phyloP scores from a whole-genome alignment of 345 rosid genomes.

The Gossypium raimondii region DNA sequence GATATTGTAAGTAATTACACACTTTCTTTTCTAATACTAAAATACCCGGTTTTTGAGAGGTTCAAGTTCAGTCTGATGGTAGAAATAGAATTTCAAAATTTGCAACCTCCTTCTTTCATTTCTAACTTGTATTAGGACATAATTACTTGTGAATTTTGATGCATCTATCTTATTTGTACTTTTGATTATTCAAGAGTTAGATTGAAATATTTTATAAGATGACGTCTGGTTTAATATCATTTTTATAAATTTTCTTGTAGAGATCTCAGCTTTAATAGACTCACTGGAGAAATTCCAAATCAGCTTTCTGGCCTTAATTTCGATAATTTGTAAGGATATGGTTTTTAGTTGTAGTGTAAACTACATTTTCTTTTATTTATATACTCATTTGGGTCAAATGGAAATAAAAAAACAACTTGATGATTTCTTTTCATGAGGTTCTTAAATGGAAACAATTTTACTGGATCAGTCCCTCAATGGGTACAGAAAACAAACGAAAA shows the following conservation, averaged over 20 bases:
- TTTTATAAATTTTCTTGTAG: slow-evolving; percentile 15
- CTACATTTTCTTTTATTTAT: background rate
- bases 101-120: too few species aligned
- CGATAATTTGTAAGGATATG: slow-evolving; percentile 10
- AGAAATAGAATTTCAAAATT: too few species aligned
- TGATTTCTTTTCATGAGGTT: slow-evolving; percentile 18
- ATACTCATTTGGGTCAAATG: background rate
- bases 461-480: slow-evolving; percentile 28
- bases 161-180: background rate
- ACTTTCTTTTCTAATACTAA: too few species aligned
- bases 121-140: too few species aligned
- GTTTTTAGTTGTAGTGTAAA: background rate
- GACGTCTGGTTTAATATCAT: too few species aligned
- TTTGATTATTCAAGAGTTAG: background rate
- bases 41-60: too few species aligned
- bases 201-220: slow-evolving; percentile 16
- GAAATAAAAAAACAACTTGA: too few species aligned
- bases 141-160: too few species aligned
- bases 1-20: slow-evolving; percentile 36
- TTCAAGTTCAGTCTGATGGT: too few species aligned
- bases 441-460: slow-evolving; percentile 34
- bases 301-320: background rate
- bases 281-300: slow-evolving; percentile 31
- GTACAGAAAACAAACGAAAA: background rate
- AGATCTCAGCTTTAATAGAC: slow-evolving; percentile 46